A percentile compares a stretch with the other conserved stretches of the same genome.
phyloP scores from a whole-genome alignment of 2,329 filamentous ascomycete genomes.

The Aspergillus sp. region DNA sequence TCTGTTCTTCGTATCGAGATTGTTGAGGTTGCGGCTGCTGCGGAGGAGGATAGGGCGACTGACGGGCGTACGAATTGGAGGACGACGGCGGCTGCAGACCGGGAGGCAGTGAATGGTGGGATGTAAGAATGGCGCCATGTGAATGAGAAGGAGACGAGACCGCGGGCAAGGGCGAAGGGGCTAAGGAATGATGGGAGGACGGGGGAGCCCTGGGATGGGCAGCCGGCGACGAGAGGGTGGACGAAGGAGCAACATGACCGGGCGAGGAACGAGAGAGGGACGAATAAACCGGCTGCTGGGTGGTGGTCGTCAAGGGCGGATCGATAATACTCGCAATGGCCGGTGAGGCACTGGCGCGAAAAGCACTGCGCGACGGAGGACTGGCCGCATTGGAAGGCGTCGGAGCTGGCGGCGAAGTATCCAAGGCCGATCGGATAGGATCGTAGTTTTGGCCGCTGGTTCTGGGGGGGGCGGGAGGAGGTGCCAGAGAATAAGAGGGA shows the following conservation, averaged over 20 bases:
- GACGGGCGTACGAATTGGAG: conserved; percentile 18
- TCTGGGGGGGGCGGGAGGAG: conserved; percentile 41
- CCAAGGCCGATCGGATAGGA: conserved; percentile 68
- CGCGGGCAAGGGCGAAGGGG: conserved; percentile 15
- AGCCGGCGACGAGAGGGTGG: conserved; percentile 19
- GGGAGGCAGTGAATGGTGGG: conserved; percentile 8
- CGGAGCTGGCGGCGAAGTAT: conserved; percentile 27
- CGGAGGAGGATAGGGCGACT: conserved; percentile 17
- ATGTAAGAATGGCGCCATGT: conserved; percentile 11
- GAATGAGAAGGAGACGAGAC: conserved; percentile 13
- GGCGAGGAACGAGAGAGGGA: conserved; percentile 22
- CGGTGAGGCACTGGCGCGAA: conserved; percentile 78
- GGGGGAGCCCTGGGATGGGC: conserved; percentile 17
- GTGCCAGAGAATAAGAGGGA: conserved; percentile 24
- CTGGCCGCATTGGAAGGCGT: conserved; percentile 33
- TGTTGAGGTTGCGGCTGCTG: conserved; percentile 13
- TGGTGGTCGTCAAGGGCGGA: conserved; percentile 38
- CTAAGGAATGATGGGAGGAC: conserved; percentile 15
- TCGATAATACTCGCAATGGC: conserved; percentile 89
- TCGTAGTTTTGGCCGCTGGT: conserved; percentile 80
- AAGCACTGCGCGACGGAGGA: conserved; percentile 40
- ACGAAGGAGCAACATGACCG: conserved; percentile 12
- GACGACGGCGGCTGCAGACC: conserved; percentile 10
- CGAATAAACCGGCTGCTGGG: conserved; percentile 20
- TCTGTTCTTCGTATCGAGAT: conserved; percentile 1